phyloP scores from a whole-genome alignment of 768 basidiomycete species.

The Leccinum variicolor region DNA sequence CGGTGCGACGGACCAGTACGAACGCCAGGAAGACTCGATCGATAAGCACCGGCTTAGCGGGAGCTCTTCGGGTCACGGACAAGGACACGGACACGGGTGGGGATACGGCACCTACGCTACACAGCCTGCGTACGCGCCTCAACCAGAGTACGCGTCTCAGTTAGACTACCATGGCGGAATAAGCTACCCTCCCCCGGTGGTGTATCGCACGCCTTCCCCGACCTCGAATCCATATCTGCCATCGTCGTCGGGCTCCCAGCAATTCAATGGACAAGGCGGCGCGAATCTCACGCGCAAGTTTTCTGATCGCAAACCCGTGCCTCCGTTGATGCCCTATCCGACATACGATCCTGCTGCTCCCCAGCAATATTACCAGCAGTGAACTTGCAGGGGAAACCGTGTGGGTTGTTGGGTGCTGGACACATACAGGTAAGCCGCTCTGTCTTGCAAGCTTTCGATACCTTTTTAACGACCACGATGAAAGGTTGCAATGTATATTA shows the following conservation, averaged over 20 bases:
- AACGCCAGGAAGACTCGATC: slow-evolving; percentile 14
- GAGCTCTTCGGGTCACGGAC: slow-evolving; percentile 25
- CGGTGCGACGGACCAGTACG: slow-evolving; percentile 25
- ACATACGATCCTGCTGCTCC: slow-evolving; percentile 26
- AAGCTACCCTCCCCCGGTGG: slow-evolving; percentile 8
- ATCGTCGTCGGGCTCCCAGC: slow-evolving; percentile 11
- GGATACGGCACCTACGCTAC: slow-evolving; percentile 14
- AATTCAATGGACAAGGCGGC: slow-evolving; percentile 19
- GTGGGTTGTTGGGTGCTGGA: slow-evolving; percentile 1
- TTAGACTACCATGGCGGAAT: slow-evolving; percentile 19
- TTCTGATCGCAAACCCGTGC: slow-evolving; percentile 34
- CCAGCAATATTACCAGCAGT: slow-evolving; percentile 14
- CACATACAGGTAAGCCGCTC: background rate
- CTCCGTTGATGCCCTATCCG: slow-evolving; percentile 23
- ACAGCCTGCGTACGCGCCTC: slow-evolving; percentile 16
- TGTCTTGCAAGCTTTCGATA: background rate
- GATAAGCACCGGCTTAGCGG: slow-evolving; percentile 18
- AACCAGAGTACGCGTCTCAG: slow-evolving; percentile 17
- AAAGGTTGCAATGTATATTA: background rate
- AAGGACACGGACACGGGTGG: slow-evolving; percentile 5
- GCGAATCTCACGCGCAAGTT: slow-evolving; percentile 33
- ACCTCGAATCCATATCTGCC: slow-evolving; percentile 7
- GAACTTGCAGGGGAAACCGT: background rate
- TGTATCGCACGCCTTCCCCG: slow-evolving; percentile 7
- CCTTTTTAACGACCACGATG: background rate